Evolutionary conservation across 306 rosid species (phyloP).

Genomic region (Neltuma alba): DNA sequence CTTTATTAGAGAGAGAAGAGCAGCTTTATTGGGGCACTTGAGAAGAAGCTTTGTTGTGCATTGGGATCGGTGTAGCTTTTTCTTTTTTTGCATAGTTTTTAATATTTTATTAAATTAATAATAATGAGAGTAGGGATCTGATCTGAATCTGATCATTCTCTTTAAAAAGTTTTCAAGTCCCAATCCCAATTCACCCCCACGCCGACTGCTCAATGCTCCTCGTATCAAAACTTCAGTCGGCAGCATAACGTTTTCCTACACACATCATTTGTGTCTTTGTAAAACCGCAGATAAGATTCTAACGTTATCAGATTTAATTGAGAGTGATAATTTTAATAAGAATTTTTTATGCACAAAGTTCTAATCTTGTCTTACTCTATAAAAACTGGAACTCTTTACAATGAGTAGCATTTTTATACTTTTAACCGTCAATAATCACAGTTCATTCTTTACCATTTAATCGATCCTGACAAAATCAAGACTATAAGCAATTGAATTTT

Average conservation of each 20-base stretch:
- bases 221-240: background rate
- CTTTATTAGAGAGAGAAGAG: conserved; percentile 28
- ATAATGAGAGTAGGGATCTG: background rate
- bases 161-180: background rate
- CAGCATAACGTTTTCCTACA: background rate
- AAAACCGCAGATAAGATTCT: too few species aligned
- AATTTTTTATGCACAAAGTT: too few species aligned
- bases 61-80: conserved; percentile 50
- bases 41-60: conserved; percentile 13
- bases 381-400: too few species aligned
- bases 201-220: background rate
- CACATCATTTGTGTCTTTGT: too few species aligned
- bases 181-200: background rate
- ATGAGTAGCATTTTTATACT: too few species aligned
- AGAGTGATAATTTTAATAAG: too few species aligned
- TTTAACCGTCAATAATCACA: too few species aligned
- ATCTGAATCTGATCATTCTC: background rate
- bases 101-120: background rate
- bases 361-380: too few species aligned
- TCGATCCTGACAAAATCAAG: too few species aligned
- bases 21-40: conserved; percentile 30
- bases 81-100: background rate
- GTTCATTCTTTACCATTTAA: too few species aligned
- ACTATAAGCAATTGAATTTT: too few species aligned
- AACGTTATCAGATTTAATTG: too few species aligned